Evolutionary conservation across 1,284 basidiomycete species (phyloP), one percentile per base, ranked within the genome.

Genomic region (Tremellales sp.): DNA sequence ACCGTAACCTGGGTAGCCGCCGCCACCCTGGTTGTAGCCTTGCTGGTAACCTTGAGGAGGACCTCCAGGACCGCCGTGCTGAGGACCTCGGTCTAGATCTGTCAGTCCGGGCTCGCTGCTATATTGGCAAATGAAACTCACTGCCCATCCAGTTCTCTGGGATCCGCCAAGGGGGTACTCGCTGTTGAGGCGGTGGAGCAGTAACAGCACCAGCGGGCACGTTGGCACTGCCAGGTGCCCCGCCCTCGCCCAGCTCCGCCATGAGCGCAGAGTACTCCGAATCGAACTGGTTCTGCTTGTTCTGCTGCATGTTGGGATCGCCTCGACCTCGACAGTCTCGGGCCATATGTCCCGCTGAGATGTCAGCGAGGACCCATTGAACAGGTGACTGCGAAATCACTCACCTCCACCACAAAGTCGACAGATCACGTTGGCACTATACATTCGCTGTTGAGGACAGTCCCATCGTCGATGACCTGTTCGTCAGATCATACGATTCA

Each of bases 401-500:
- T 60, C 57, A 60, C 52, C 65, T 83, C 89, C 91, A 54, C 92
- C 92, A 75, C 92, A 97, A 61, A 92, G 83, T 63, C 89, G 89
- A 80, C 92, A 97, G 69, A 96, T 93, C 77, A 97, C 91, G 78
- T 92, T 92, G 76, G 93, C 92, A 64, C 87, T 91, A 78, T 92
- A 96, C 76, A 93, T 93, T 72, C 87, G 84, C 75, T 94, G 89
- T 76, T 94, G 88, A 21, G 91, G 89, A 72, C 92, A 97, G 74
- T 97, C 92, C 78, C 91, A 97, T 81, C 94, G 91, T 75, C 92
- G 85, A 71, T 94, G 91, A 46, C 69, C 63, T 64, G 45, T 3
- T 15, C 7, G 27, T 13, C 36, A 42, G 19, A n/a, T n/a, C n/a
- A n/a, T n/a, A n/a, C n/a, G n/a, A n/a, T n/a, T n/a, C n/a, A n/a